Base-by-base conservation (phyloP, 2,329 filamentous ascomycete species). In the Penicillium sp. region DNA sequence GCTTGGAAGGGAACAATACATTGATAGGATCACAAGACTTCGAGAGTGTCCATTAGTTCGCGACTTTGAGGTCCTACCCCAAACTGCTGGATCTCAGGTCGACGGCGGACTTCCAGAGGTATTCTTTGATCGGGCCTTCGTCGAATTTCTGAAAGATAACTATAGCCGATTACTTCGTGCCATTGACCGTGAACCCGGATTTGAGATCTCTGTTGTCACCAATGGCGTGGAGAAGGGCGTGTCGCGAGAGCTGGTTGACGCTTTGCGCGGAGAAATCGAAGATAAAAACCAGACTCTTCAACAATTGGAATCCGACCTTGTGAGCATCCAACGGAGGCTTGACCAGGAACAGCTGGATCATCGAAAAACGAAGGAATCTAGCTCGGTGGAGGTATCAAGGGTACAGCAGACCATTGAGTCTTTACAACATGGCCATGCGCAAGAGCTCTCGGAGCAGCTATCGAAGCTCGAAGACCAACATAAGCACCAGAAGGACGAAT, bases 131-230 rank as follows among this genome's bases (percentile, higher is more conserved):
- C 79, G 82, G 39, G 81, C 81, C 0, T 97, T 96, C 68, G 84
- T 99, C 47, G 88, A 96, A 52, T 95, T 97, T 62, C 82, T 96
- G 62, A 96, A 96, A 64, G 91, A 97, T 63, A 95, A 95, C 65
- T 97, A 95, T 66, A 92, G 88, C 62, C 86, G 91, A 8, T 74
- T 96, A 50, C 75, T 86, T 33, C 83, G 89, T 54, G 88, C 89
- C 12, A 88, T 99, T 60, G 93, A 99, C 69, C 84, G 92, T 53
- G 89, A 95, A 54, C 93, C 93, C 0, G 89, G 86, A 1, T 76
- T 95, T 53, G 93, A 99, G 66, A 84, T 95, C 22, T 86, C 89
- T 0, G 81, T 93, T 10, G 77, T 90, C 49, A 79, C 84, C 36
- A 89, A 91, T 64, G 88, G 88, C 0, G 75, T 91, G 10, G 85